Conservation (phyloP, 805 yeast species). For the Schwanniomyces occidentalis region DNA sequence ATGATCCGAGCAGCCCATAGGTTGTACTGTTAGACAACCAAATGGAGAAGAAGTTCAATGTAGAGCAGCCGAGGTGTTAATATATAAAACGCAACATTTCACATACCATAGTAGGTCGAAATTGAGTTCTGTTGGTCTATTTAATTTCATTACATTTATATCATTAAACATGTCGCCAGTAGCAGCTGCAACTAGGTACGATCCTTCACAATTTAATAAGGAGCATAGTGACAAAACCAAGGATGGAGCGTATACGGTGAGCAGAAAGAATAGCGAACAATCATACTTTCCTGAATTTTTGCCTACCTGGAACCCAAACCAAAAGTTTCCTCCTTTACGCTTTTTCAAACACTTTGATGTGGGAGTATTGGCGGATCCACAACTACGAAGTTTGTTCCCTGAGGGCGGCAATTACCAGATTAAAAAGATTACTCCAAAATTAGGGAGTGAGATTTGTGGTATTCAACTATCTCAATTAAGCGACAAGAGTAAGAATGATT, state of each 20-base stretch:
- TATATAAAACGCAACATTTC: no score
- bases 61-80: no score
- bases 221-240: no score
- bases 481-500: slow-evolving; percentile 60
- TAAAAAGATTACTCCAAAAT: slow-evolving; percentile 58
- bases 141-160: no score
- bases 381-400: slow-evolving; percentile 50
- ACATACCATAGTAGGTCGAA: no score
- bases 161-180: no score
- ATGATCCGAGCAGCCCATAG: no score
- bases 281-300: slow-evolving; percentile 25
- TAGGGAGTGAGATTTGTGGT: slow-evolving; percentile 66
- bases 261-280: slow-evolving; percentile 33
- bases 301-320: slow-evolving; percentile 35
- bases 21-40: no score
- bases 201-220: no score
- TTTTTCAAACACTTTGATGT: slow-evolving; percentile 59
- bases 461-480: slow-evolving; percentile 56
- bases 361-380: slow-evolving; percentile 58
- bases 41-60: no score
- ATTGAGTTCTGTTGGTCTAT: no score
- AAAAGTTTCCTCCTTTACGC: slow-evolving; percentile 50
- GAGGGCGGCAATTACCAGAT: slow-evolving; percentile 23
- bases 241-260: slow-evolving; percentile 52
- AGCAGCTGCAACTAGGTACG: no score